Conservation (phyloP, 192 early-diverging fungal genomes). For the Coemansia biformis region DNA sequence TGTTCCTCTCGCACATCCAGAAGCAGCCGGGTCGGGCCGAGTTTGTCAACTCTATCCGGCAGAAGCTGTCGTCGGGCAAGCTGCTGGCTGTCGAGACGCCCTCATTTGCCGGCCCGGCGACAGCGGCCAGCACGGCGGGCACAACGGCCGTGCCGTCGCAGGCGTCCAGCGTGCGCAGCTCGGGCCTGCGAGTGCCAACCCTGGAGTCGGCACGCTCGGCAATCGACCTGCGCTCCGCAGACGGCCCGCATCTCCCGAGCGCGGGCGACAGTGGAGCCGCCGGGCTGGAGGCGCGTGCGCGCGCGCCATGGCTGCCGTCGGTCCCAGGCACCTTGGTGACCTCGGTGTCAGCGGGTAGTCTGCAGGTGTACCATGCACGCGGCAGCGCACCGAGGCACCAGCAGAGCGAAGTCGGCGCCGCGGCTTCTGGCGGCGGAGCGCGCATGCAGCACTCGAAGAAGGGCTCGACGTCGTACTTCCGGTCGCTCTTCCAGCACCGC, state of each 20-base stretch:
- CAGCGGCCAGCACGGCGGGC: slow-evolving; percentile 1
- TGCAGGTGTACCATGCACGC: not conserved
- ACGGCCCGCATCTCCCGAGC: not conserved
- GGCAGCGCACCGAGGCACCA: not conserved
- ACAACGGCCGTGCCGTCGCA: slow-evolving; percentile 25
- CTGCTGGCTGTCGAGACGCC: slow-evolving; percentile 39
- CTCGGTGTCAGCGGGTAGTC: slow-evolving; percentile 3
- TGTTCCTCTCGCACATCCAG: slow-evolving; percentile 50
- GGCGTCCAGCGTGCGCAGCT: slow-evolving; percentile 29
- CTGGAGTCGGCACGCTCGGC: slow-evolving; percentile 32
- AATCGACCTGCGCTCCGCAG: slow-evolving; percentile 20
- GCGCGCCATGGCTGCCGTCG: not conserved
- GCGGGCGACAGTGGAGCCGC: not conserved
- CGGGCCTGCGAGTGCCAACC: slow-evolving; percentile 14
- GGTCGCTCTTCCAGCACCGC: slow-evolving; percentile 43
- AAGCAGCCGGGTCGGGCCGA: slow-evolving; percentile 47
- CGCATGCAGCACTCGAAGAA: slow-evolving; percentile 35
- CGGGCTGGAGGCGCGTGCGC: not conserved
- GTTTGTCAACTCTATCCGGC: slow-evolving; percentile 47
- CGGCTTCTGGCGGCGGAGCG: not conserved
- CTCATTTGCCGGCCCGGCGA: slow-evolving; percentile 14
- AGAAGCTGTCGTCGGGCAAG: slow-evolving; percentile 43
- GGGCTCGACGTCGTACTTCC: slow-evolving; percentile 45
- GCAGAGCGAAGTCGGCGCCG: not conserved
- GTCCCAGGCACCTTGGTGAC: slow-evolving; percentile 1